These are phyloP conservation scores for Dionaea muscipula DNA, from an alignment of 179 eudicot genomes.

Conservation along the genomic window DNA sequence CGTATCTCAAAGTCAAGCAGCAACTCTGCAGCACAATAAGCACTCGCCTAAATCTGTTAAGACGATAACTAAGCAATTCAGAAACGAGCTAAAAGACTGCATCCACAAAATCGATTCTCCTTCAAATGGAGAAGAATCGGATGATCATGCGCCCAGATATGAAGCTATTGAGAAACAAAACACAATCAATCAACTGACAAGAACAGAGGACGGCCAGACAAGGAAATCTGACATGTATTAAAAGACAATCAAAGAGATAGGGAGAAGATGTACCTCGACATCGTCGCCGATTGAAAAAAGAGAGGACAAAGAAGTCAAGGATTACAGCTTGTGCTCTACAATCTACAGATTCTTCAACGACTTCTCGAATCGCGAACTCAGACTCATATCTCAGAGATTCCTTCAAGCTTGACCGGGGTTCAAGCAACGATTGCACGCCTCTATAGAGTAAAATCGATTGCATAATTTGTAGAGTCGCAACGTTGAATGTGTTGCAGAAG, in stretches of 20 bases:
- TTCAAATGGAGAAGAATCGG: too few species aligned
- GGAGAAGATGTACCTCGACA: conserved; percentile 22
- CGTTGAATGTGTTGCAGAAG: conserved; percentile 38
- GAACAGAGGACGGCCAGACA: not conserved
- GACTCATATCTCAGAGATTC: conserved; percentile 51
- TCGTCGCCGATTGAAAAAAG: conserved; percentile 54
- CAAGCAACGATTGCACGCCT: conserved; percentile 37
- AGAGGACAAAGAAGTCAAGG: conserved; percentile 54
- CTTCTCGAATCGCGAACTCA: conserved; percentile 32
- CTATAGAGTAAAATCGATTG: conserved; percentile 36
- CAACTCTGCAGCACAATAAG: conserved; percentile 38
- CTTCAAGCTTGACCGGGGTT: conserved; percentile 25
- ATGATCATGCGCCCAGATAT: too few species aligned
- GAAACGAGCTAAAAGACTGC: too few species aligned
- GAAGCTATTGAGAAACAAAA: too few species aligned
- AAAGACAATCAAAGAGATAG: not conserved
- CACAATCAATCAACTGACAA: too few species aligned
- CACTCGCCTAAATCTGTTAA: too few species aligned
- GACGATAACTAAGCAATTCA: too few species aligned
- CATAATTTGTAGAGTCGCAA: conserved; percentile 43
- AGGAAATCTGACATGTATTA: not conserved
- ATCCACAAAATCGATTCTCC: too few species aligned
- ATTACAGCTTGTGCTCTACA: conserved; percentile 35
- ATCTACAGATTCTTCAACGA: conserved; percentile 29
- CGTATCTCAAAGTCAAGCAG: conserved; percentile 82